A percentile compares a stretch with the other conserved stretches of the same genome.
These are phyloP conservation scores for Scheffersomyces insectosa DNA, from an alignment of 1,139 yeast species.

Conservation along the genomic window DNA sequence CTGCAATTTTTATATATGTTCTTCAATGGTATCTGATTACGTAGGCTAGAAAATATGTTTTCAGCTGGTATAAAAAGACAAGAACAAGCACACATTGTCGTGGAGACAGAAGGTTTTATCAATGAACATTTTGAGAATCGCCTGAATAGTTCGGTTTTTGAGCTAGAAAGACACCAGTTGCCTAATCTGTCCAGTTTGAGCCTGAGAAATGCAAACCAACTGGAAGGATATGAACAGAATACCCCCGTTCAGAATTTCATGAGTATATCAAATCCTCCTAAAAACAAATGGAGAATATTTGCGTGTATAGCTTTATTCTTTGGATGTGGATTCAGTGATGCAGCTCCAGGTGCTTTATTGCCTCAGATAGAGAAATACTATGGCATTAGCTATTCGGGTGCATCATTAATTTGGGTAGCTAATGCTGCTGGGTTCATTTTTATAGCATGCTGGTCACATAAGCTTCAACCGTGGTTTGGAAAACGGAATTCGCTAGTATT, in stretches of 20 bases:
- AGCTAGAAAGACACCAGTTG: no score
- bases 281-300: constrained; percentile 10
- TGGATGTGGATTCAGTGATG: constrained; percentile 27
- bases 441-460: constrained; percentile 33
- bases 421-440: constrained; percentile 40
- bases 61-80: background rate
- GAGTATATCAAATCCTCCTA: constrained; percentile 11
- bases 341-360: constrained; percentile 44
- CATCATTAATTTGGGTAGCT: constrained; percentile 44
- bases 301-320: constrained; percentile 16
- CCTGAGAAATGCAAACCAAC: constrained; percentile 23
- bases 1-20: no score
- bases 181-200: constrained; percentile 10
- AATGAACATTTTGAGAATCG: no score
- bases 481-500: constrained; percentile 31
- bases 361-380: constrained; percentile 41
- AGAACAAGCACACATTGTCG: background rate
- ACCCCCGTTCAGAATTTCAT: constrained; percentile 4
- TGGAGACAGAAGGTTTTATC: constrained; percentile 6
- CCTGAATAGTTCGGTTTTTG: no score
- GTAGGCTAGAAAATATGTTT: no score
- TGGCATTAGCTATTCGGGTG: constrained; percentile 36
- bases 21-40: no score
- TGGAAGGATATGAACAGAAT: constrained; percentile 26
- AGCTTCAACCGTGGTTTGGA: constrained; percentile 37